Percentiles rank a stretch among this genome's conserved stretches.
Conservation (phyloP, 768 basidiomycete genomes). For the Punctularia strigosozonata region DNA sequence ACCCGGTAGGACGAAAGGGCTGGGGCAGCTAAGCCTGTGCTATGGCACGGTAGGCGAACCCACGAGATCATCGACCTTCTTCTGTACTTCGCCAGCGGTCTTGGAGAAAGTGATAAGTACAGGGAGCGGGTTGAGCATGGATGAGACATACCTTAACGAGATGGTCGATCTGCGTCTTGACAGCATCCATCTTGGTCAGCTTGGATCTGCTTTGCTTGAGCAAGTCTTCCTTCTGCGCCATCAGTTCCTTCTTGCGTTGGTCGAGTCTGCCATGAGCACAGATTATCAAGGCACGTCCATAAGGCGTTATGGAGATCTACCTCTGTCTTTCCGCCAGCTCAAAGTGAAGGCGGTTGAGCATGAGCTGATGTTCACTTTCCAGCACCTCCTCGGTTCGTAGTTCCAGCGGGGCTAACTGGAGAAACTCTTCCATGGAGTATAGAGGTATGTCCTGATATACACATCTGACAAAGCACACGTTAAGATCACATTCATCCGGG, state of each 20-base stretch:
- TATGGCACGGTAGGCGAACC: too few relatives aligned
- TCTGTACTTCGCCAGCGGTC: conserved; percentile 64
- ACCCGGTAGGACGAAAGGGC: too few relatives aligned
- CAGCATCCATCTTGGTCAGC: conserved; percentile 57
- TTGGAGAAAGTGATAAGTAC: conserved; percentile 15
- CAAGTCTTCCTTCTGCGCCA: conserved; percentile 63
- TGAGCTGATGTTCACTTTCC: conserved; percentile 67
- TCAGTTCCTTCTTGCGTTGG: conserved; percentile 53
- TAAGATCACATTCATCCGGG: neutral
- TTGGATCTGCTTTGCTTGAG: conserved; percentile 74
- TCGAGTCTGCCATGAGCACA: conserved; percentile 43
- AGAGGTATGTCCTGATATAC: conserved; percentile 83
- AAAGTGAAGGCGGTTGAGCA: conserved; percentile 80
- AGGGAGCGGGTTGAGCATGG: neutral
- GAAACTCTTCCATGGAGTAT: conserved; percentile 59
- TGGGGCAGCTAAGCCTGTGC: too few relatives aligned
- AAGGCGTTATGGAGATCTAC: conserved; percentile 24
- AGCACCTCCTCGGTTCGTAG: conserved; percentile 49
- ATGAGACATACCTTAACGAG: conserved; percentile 49
- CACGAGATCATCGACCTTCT: conserved; percentile 65
- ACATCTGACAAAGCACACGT: conserved; percentile 34
- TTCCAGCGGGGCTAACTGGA: conserved; percentile 54
- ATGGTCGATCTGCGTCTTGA: conserved; percentile 67
- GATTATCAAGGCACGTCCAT: conserved; percentile 3
- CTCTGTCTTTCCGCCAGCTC: conserved; percentile 83